These are phyloP conservation scores for Abelmoschus esculentus DNA, from an alignment of 345 rosid genomes.

Conservation along the genomic window DNA sequence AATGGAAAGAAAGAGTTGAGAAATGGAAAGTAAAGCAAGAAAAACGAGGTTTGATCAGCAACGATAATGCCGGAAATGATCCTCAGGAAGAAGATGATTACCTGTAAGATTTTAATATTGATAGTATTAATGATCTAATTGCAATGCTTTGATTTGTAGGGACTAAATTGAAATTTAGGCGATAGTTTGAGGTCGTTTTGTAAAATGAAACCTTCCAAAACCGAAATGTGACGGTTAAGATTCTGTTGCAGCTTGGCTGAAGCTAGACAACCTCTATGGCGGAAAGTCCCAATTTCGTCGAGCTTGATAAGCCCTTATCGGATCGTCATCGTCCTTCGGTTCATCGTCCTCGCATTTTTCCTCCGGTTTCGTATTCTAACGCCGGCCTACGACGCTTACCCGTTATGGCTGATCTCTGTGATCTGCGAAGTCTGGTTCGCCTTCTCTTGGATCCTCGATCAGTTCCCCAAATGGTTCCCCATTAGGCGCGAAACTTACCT, in stretches of 20 bases:
- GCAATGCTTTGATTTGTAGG: too few relatives aligned
- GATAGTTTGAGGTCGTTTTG: too few relatives aligned
- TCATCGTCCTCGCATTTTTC: constrained; percentile 67
- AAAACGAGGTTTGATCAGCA: constrained; percentile 69
- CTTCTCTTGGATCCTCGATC: constrained; percentile 93
- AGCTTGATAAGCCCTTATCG: constrained; percentile 90
- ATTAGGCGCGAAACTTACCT: constrained; percentile 84
- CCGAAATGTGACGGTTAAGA: too few relatives aligned
- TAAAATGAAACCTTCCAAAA: too few relatives aligned
- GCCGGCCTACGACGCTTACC: constrained; percentile 83
- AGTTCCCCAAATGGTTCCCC: constrained; percentile 96
- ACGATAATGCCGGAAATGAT: constrained; percentile 48
- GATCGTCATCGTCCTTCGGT: constrained; percentile 82
- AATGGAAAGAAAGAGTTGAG: constrained; percentile 93
- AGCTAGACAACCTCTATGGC: constrained; percentile 90
- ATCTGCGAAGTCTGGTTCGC: constrained; percentile 96
- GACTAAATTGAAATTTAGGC: too few relatives aligned
- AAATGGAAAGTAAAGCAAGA: constrained; percentile 91
- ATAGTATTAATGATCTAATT: too few relatives aligned
- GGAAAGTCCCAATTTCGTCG: constrained; percentile 80
- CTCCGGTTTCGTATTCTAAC: constrained; percentile 84
- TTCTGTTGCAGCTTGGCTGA: constrained; percentile 66
- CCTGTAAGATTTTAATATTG: constrained; percentile 35
- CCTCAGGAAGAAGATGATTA: constrained; percentile 70
- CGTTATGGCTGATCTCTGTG: constrained; percentile 89